Evolutionary conservation across 495 filamentous ascomycete genomes (phyloP).

Genomic region (Xylaria longipes): DNA sequence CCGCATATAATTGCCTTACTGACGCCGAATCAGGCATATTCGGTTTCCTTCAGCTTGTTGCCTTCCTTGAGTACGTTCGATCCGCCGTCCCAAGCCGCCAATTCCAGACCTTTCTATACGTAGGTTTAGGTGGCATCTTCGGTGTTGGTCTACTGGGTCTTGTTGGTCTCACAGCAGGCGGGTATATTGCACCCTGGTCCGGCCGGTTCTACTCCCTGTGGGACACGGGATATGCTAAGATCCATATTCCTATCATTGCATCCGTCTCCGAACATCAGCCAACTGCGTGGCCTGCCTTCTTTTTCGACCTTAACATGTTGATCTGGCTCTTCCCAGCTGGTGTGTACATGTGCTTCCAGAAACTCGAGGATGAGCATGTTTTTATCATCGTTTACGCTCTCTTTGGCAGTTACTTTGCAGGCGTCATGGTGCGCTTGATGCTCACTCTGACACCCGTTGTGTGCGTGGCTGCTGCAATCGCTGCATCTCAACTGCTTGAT

Average conservation of each 20-base stretch:
- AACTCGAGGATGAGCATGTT: conserved; percentile 93
- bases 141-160: conserved; percentile 69
- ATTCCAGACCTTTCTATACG: conserved; percentile 85
- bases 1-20: conserved; percentile 30
- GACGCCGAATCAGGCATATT: conserved; percentile 75
- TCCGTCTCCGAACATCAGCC: conserved; percentile 99
- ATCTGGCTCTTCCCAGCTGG: conserved; percentile 99
- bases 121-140: conserved; percentile 73
- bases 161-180: conserved; percentile 81
- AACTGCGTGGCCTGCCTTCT: conserved; percentile 99
- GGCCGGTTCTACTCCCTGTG: conserved; percentile 99
- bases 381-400: conserved; percentile 98
- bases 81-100: conserved; percentile 87
- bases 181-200: conserved; percentile 96
- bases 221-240: conserved; percentile 99
- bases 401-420: conserved; percentile 95
- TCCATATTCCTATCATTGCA: conserved; percentile 99
- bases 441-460: conserved; percentile 96
- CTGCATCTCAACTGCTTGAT: conserved; percentile 87
- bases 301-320: conserved; percentile 97
- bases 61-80: conserved; percentile 89
- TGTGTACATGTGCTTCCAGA: conserved; percentile 97
- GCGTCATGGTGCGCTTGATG: conserved; percentile 99
- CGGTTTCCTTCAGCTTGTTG: conserved; percentile 92
- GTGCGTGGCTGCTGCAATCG: conserved; percentile 91